These are phyloP conservation scores for Omphalea diandra DNA, from an alignment of 441 rosid genomes.

Conservation along the genomic window DNA sequence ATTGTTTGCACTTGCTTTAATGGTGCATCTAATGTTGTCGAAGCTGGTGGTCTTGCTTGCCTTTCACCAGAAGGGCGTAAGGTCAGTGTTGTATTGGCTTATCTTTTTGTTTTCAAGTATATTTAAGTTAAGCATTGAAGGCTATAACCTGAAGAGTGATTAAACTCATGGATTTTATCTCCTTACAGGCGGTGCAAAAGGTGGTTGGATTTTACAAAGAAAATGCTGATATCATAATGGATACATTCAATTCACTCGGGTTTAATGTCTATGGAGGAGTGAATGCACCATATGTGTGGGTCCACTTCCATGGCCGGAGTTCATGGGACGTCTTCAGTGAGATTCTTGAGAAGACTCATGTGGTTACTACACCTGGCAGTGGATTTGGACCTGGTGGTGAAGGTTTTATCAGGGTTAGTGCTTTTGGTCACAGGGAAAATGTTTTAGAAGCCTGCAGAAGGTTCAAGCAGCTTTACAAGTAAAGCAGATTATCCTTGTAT, in stretches of 20 bases:
- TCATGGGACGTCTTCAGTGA: constrained; percentile 96
- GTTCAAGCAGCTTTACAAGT: constrained; percentile 92
- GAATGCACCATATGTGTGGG: constrained; percentile 95
- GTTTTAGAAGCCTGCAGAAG: constrained; percentile 92
- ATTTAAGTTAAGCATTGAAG: neutral
- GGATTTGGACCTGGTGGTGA: constrained; percentile 98
- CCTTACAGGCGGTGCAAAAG: constrained; percentile 72
- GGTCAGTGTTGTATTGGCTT: constrained; percentile 36
- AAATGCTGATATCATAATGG: constrained; percentile 74
- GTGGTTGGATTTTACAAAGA: constrained; percentile 94
- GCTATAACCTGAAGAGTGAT: constrained; percentile 2
- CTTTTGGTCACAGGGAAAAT: constrained; percentile 91
- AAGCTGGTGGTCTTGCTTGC: constrained; percentile 97
- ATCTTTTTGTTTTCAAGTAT: neutral
- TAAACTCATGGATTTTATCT: constrained; percentile 13
- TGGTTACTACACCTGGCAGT: constrained; percentile 93
- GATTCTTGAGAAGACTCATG: constrained; percentile 91
- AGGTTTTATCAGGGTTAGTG: constrained; percentile 90
- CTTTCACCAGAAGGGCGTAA: constrained; percentile 84
- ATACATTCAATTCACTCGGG: constrained; percentile 81
- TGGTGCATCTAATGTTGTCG: constrained; percentile 87
- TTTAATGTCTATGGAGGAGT: constrained; percentile 80
- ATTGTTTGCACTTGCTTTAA: constrained; percentile 88
- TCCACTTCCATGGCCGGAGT: constrained; percentile 89
- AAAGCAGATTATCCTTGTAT: constrained; percentile 21